Base-by-base conservation (phyloP, 441 rosid genomes). In the Melastoma candidum region DNA sequence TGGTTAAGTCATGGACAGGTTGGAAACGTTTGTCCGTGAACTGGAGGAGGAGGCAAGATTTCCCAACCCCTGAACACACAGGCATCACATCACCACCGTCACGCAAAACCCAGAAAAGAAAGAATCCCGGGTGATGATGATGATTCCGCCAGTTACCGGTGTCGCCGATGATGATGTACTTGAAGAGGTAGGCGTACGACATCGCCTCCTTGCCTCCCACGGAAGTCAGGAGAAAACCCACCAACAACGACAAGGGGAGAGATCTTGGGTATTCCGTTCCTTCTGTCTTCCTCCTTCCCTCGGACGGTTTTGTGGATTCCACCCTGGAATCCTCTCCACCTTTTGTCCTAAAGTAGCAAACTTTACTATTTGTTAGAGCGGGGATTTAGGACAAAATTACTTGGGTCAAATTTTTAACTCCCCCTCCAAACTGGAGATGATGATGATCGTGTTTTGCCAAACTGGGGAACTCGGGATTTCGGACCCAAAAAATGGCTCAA, bases 1-100 rank as follows among this genome's bases (percentile, higher is more conserved):
- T 88, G 12, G 98, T 92, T 51, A 92, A 82, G 67, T 92, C 97
- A 68, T 92, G 98, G 54, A 92, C 98, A 0, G 98, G 98, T 64
- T 92, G 98, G 71, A 92, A 92, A 76, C 98, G 75, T 81, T 88
- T 88, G 74, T 88, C 96, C 2, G 96, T 87, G 66, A 90, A 90
- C 83, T 90, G 98, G 13, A 90, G 88, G 56, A 90, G 73, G 47
- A 90, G 95, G 57, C 98, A 92, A 43, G 98, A 92, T 76, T 92
- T 92, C 11, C 98, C 98, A 4, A 92, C 98, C 51, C 98, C 98
- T 90, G 65, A 39, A 51, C 47, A 11, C 17, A 44, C 17, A 14
- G 55, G 7, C 45, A 8, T 52, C 55, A 36, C 11, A 14, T 12
- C 55, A 51, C 17, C 1, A 7, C 41, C 45, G 22, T 27, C 24